A percentile compares a stretch with the other conserved stretches of the same genome.
These are phyloP conservation scores for Hydrangea macrophylla DNA, from an alignment of 148 eudicot genomes.

Conservation along the genomic window DNA sequence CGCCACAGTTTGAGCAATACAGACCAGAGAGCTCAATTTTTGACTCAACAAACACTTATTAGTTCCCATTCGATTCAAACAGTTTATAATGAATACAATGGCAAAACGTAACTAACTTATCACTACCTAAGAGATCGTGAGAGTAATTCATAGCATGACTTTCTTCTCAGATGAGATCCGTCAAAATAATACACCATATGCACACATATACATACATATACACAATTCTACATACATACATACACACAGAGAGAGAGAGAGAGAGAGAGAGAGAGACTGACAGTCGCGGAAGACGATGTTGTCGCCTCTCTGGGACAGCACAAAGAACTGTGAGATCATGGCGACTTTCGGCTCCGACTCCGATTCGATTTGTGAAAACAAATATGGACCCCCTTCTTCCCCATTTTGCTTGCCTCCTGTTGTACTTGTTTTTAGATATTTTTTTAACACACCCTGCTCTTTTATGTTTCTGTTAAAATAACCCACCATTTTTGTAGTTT, in stretches of 20 bases:
- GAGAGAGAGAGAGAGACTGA: conserved; percentile 28
- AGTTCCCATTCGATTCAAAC: background rate
- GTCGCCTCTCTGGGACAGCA: conserved; percentile 89
- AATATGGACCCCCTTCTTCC: no score
- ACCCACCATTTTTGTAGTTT: background rate
- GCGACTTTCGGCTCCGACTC: no score
- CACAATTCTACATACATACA: background rate
- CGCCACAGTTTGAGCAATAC: background rate
- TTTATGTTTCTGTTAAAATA: no score
- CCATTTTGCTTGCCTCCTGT: no score
- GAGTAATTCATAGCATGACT: background rate
- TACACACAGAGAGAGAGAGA: background rate
- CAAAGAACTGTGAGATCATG: conserved; percentile 94
- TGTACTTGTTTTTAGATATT: background rate
- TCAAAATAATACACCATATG: background rate
- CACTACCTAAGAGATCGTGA: background rate
- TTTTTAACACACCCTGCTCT: background rate
- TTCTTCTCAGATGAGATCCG: background rate
- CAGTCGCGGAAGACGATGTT: conserved; percentile 95
- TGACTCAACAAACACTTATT: background rate
- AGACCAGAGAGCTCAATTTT: background rate
- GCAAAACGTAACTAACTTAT: background rate
- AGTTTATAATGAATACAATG: background rate
- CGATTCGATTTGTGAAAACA: no score
- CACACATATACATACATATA: background rate